These are phyloP conservation scores for Lipomyces lipofer DNA, from an alignment of 805 yeast genomes.

Conservation along the genomic window DNA sequence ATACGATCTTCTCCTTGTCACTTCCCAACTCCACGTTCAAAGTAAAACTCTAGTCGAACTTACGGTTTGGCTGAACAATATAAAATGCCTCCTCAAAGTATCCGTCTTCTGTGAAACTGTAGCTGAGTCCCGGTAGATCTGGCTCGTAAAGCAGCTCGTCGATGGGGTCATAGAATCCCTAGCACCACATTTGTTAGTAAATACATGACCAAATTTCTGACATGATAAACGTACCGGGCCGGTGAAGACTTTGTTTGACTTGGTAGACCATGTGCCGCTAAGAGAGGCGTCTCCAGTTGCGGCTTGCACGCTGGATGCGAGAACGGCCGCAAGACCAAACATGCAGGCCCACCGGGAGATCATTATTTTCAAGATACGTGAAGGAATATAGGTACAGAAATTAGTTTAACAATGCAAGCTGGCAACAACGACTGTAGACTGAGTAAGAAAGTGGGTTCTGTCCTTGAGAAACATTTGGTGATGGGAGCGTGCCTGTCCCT, in stretches of 20 bases:
- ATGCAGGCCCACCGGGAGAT: too few species aligned
- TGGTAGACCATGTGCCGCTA: slow-evolving; percentile 91
- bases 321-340: too few species aligned
- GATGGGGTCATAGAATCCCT: slow-evolving; percentile 84
- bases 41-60: slow-evolving; percentile 1
- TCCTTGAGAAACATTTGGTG: too few species aligned
- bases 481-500: too few species aligned
- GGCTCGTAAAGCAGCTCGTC: slow-evolving; percentile 95
- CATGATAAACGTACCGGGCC: slow-evolving; percentile 59
- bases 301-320: too few species aligned
- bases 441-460: too few species aligned
- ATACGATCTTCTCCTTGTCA: neutral
- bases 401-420: too few species aligned
- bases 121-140: slow-evolving; percentile 89
- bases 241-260: slow-evolving; percentile 90
- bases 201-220: neutral
- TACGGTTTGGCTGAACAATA: slow-evolving; percentile 68
- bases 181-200: neutral
- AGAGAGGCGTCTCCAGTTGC: too few species aligned
- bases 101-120: slow-evolving; percentile 92
- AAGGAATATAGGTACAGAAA: too few species aligned
- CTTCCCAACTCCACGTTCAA: neutral
- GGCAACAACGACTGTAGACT: too few species aligned
- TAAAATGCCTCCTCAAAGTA: slow-evolving; percentile 87
- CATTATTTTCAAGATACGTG: too few species aligned